A percentile compares a stretch with the other conserved stretches of the same genome.
These are phyloP conservation scores for Quercus variabilis DNA, from an alignment of 306 rosid species.

Conservation along the genomic window DNA sequence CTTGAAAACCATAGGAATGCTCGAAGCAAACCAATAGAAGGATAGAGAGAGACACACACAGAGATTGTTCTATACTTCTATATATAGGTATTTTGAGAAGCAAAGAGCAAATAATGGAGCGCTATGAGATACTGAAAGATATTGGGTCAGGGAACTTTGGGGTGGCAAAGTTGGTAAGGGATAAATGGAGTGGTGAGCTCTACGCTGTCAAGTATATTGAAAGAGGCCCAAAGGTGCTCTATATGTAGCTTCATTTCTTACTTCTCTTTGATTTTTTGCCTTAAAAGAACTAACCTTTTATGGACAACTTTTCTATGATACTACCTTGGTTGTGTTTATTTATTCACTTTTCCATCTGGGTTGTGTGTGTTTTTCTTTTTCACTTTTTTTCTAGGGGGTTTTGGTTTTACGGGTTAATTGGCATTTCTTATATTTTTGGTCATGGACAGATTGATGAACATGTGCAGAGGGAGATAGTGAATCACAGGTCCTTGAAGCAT, in stretches of 20 bases:
- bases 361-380: constrained; percentile 8
- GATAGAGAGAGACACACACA: constrained; percentile 3
- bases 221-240: constrained; percentile 76
- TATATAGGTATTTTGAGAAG: neutral
- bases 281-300: neutral
- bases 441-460: constrained; percentile 80
- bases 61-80: neutral
- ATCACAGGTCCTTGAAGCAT: constrained; percentile 92
- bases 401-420: neutral
- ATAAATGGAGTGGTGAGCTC: constrained; percentile 68
- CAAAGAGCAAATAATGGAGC: constrained; percentile 51
- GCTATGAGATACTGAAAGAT: constrained; percentile 74
- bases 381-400: neutral
- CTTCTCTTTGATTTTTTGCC: neutral
- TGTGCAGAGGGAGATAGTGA: constrained; percentile 94
- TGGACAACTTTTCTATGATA: neutral
- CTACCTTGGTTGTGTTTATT: neutral
- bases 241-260: neutral
- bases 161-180: constrained; percentile 82
- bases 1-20: constrained; percentile 27
- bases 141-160: constrained; percentile 98
- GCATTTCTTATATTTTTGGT: neutral
- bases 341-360: neutral
- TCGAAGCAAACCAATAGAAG: constrained; percentile 35
- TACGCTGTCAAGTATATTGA: constrained; percentile 92